Percentiles rank a stretch among this genome's conserved stretches.
Conservation (phyloP, 306 rosid species). For the Prunus mongolica region DNA sequence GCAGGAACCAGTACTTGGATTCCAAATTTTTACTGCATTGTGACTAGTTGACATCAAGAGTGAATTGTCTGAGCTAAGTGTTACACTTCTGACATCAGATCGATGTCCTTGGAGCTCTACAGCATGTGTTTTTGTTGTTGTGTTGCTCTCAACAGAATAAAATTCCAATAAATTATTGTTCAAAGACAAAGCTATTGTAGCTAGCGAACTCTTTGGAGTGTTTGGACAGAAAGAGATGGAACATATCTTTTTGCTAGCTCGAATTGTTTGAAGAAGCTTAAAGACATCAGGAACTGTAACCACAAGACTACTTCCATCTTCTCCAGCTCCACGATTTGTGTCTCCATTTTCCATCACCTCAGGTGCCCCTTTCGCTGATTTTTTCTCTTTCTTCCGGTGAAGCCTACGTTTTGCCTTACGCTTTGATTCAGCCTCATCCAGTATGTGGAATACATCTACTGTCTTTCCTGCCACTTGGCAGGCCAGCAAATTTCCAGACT, state of each 20-base stretch:
- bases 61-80: slow-evolving; percentile 83
- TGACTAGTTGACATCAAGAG: slow-evolving; percentile 96
- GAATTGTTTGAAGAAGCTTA: slow-evolving; percentile 73
- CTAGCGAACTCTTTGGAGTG: slow-evolving; percentile 64
- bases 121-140: slow-evolving; percentile 46
- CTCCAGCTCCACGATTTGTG: slow-evolving; percentile 34
- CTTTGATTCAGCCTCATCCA: slow-evolving; percentile 82
- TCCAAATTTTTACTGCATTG: slow-evolving; percentile 89
- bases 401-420: slow-evolving; percentile 82
- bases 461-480: slow-evolving; percentile 92
- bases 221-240: slow-evolving; percentile 79
- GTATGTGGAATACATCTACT: slow-evolving; percentile 69
- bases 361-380: slow-evolving; percentile 48
- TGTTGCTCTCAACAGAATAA: slow-evolving; percentile 56
- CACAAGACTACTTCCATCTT: slow-evolving; percentile 33
- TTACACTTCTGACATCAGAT: slow-evolving; percentile 79
- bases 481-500: slow-evolving; percentile 76
- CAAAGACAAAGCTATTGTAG: slow-evolving; percentile 79
- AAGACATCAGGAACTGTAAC: slow-evolving; percentile 73
- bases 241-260: slow-evolving; percentile 88
- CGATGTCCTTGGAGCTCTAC: slow-evolving; percentile 94
- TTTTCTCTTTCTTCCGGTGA: slow-evolving; percentile 79
- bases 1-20: slow-evolving; percentile 89
- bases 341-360: slow-evolving; percentile 46
- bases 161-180: slow-evolving; percentile 81